phyloP scores from a whole-genome alignment of 495 filamentous ascomycete species.

The Filosporella fistucella region DNA sequence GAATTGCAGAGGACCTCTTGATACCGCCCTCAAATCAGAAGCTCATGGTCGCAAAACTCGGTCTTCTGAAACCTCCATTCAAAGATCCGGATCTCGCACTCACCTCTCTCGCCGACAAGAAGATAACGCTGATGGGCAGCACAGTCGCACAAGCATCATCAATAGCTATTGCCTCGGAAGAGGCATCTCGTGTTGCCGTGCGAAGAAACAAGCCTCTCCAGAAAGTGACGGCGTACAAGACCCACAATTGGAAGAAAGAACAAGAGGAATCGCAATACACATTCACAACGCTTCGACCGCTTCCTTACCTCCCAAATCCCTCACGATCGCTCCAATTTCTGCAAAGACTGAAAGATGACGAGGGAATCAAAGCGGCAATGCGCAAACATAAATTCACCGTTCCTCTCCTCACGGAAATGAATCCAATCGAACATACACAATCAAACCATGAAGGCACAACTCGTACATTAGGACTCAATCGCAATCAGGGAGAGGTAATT shows the following conservation, averaged over 20 bases:
- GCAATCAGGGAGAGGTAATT: slow-evolving; percentile 85
- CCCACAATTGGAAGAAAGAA: slow-evolving; percentile 37
- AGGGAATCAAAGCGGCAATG: slow-evolving; percentile 83
- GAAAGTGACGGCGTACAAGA: slow-evolving; percentile 27
- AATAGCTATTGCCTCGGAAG: slow-evolving; percentile 33
- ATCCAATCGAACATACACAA: slow-evolving; percentile 74
- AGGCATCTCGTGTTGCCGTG: slow-evolving; percentile 33
- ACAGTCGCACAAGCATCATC: slow-evolving; percentile 46
- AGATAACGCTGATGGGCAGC: slow-evolving; percentile 60
- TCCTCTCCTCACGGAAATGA: slow-evolving; percentile 91
- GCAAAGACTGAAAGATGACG: slow-evolving; percentile 70
- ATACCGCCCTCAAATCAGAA: slow-evolving; percentile 71
- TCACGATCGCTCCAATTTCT: slow-evolving; percentile 66
- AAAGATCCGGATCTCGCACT: slow-evolving; percentile 46
- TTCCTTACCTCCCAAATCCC: slow-evolving; percentile 74
- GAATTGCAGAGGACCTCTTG: slow-evolving; percentile 48
- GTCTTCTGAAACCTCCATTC: slow-evolving; percentile 64
- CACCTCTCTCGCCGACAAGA: slow-evolving; percentile 46
- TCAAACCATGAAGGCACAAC: slow-evolving; percentile 58
- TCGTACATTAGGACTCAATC: slow-evolving; percentile 81
- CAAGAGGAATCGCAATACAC: slow-evolving; percentile 64
- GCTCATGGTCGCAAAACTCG: slow-evolving; percentile 64
- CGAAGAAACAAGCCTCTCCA: slow-evolving; percentile 32
- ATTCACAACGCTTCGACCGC: slow-evolving; percentile 72
- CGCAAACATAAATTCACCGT: slow-evolving; percentile 77